Evolutionary conservation across 495 filamentous ascomycete genomes (phyloP), one percentile per base, ranked within the genome.

Genomic region (Tuber indicum): DNA sequence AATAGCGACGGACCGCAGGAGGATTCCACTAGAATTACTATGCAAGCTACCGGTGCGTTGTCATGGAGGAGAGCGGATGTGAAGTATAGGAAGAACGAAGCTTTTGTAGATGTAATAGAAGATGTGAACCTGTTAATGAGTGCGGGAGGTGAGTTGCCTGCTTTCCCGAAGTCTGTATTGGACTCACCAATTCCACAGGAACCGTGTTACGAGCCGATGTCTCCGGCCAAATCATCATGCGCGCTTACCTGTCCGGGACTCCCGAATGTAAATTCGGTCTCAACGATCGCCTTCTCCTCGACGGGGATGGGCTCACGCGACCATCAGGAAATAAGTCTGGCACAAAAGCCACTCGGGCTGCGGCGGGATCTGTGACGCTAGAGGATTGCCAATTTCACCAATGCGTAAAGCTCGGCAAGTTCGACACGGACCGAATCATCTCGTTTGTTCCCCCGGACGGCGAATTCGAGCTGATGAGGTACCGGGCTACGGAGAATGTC

Each of bases 311-410:
- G 70, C 86, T 92, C 45, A 89, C 85, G 70, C 83, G 90, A n/a
- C 91, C 89, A 42, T 90, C 89, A 32, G 92, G 92, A 1, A 93
- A 92, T 83, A 86, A 86, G 73, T 86, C 89, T 73, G 91, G 91
- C 9, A 91, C 90, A 73, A 97, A 97, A 84, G 92, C 94, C 52
- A 97, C 94, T 16, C 93, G 96, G 84, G 96, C 96, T 1, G 96
- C 96, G 0, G 96, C 96, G 8, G 96, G 96, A 10, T 96, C 92
- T 73, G 96, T 99, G 75, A 97, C 95, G 0, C 88, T 99, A 23
- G 96, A 99, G 84, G 96, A 99, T 85, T 98, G 96, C 84, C 96
- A 98, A 83, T 98, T 99, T 87, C 96, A 99, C 85, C 96, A 99
- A 86, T 99, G 96, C 86, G 96, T 99, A 75, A 97, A 98, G 85